phyloP scores from a whole-genome alignment of 1,284 basidiomycete genomes.

The Ceratobasidium theobromae region DNA sequence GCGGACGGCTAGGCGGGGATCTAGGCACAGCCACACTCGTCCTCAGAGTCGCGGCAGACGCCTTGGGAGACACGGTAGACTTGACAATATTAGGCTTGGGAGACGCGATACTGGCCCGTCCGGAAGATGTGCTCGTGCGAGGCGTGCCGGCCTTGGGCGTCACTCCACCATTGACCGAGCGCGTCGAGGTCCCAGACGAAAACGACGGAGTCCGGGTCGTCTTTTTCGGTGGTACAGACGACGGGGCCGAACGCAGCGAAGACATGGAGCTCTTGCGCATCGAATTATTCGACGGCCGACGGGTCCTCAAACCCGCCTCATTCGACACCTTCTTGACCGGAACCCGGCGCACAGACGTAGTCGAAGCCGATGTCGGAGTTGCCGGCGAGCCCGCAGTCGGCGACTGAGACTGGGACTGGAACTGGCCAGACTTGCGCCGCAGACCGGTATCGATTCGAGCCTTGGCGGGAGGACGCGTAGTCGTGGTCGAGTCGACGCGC shows the following conservation, averaged over 20 bases:
- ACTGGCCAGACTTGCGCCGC: neutral
- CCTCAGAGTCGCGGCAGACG: neutral
- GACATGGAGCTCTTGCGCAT: constrained; percentile 29
- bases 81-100: neutral
- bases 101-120: neutral
- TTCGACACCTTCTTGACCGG: neutral
- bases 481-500: too few relatives aligned
- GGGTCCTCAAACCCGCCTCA: neutral
- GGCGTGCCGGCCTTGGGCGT: neutral
- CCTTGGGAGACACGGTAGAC: neutral
- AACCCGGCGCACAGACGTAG: constrained; percentile 5
- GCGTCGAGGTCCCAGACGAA: constrained; percentile 4
- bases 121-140: constrained; percentile 23
- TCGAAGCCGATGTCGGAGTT: neutral
- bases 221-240: neutral
- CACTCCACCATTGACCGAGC: neutral
- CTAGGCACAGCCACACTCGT: neutral
- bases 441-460: constrained; percentile 10
- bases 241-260: constrained; percentile 16
- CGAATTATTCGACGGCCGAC: constrained; percentile 7
- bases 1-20: constrained; percentile 1
- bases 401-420: neutral
- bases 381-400: neutral
- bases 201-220: constrained; percentile 1
- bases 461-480: too few relatives aligned